Conservation (phyloP, 805 yeast species). For the Kazachstania bromeliacearum region DNA sequence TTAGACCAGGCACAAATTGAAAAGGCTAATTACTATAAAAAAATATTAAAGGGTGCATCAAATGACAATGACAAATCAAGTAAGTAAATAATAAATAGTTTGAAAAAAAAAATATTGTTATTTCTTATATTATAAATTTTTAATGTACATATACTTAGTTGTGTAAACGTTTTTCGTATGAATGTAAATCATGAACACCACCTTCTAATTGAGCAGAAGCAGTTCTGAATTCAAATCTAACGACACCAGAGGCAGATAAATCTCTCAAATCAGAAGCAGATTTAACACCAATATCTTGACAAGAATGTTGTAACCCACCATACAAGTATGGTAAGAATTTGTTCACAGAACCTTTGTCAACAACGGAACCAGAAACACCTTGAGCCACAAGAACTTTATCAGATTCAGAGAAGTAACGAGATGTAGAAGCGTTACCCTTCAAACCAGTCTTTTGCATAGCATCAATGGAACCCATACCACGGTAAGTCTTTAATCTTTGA, state of each 20-base stretch:
- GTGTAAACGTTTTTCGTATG: constrained; percentile 95
- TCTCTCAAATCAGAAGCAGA: constrained; percentile 56
- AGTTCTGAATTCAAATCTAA: constrained; percentile 95
- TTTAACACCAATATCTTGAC: constrained; percentile 90
- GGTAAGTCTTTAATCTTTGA: constrained; percentile 90
- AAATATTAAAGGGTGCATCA: constrained; percentile 8
- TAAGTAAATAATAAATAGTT: not conserved
- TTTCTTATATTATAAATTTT: not conserved
- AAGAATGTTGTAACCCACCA: constrained; percentile 96
- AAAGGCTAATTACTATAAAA: constrained; percentile 34
- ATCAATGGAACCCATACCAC: constrained; percentile 99
- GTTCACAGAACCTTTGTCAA: constrained; percentile 91
- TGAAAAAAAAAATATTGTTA: not conserved
- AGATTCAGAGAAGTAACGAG: constrained; percentile 94
- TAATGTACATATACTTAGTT: constrained; percentile 37
- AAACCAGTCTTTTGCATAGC: constrained; percentile 90
- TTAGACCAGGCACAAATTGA: constrained; percentile 44
- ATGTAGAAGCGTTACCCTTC: constrained; percentile 93
- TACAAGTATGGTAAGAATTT: constrained; percentile 90
- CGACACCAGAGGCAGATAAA: constrained; percentile 53
- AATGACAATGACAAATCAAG: no score
- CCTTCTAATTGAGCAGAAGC: constrained; percentile 99
- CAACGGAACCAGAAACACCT: constrained; percentile 96
- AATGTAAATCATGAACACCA: constrained; percentile 93
- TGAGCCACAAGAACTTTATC: constrained; percentile 96